phyloP scores from a whole-genome alignment of 768 basidiomycete genomes.

The Tulasnella sp. region DNA sequence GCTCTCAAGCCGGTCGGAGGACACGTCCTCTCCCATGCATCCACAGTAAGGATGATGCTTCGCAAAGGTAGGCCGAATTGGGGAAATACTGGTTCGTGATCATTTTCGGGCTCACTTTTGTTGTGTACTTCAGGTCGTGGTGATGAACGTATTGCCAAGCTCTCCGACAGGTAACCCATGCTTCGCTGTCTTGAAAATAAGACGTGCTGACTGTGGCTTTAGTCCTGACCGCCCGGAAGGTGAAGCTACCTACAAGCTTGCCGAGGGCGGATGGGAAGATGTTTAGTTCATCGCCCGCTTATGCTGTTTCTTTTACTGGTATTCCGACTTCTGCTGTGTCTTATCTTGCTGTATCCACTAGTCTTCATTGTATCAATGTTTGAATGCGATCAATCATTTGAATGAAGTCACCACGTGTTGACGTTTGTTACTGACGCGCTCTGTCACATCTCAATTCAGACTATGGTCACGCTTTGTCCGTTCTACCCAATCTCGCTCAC shows the following conservation, averaged over 20 bases:
- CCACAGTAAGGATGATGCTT: slow-evolving; percentile 76
- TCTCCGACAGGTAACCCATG: slow-evolving; percentile 50
- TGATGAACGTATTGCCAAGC: slow-evolving; percentile 82
- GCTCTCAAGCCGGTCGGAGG: slow-evolving; percentile 55
- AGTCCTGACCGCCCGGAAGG: slow-evolving; percentile 79
- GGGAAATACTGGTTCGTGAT: too few species aligned
- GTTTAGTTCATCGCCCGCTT: slow-evolving; percentile 36
- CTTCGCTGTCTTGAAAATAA: not conserved
- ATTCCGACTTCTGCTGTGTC: too few species aligned
- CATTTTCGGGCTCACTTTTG: too few species aligned
- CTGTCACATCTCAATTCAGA: slow-evolving; percentile 8
- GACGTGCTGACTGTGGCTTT: not conserved
- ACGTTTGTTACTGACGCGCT: not conserved
- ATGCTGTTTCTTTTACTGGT: not conserved
- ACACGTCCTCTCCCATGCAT: slow-evolving; percentile 80
- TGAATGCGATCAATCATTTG: not conserved
- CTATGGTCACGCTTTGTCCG: not conserved
- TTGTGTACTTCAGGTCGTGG: slow-evolving; percentile 58
- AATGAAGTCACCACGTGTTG: not conserved
- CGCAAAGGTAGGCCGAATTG: slow-evolving; percentile 53
- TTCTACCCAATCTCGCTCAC: not conserved
- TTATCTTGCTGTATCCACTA: not conserved
- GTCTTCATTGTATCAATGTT: not conserved
- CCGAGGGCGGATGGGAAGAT: slow-evolving; percentile 85
- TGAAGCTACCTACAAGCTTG: slow-evolving; percentile 83